A percentile compares a stretch with the other conserved stretches of the same genome.
Conservation (phyloP, 2,329 filamentous ascomycete genomes). For the Trichoderma guizhouense region DNA sequence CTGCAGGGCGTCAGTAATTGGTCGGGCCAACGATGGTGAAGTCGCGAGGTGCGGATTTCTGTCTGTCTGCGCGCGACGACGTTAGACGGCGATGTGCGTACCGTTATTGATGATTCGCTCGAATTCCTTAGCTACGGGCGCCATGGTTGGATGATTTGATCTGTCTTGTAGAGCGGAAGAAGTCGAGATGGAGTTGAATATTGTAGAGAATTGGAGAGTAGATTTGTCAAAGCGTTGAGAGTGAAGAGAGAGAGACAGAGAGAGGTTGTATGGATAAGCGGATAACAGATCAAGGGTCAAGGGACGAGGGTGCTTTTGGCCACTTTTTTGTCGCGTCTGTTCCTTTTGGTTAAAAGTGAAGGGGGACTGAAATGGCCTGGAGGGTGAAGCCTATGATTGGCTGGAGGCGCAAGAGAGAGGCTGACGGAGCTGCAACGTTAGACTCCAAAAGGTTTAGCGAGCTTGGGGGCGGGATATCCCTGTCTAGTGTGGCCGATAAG, state of each 20-base stretch:
- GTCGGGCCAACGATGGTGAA: conserved; percentile 30
- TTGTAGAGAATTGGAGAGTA: neutral
- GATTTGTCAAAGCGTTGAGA: neutral
- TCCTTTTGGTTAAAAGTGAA: neutral
- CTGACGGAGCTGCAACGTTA: conserved; percentile 6
- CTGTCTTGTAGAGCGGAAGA: neutral
- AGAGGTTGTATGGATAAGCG: neutral
- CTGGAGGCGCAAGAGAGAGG: neutral
- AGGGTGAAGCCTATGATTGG: neutral
- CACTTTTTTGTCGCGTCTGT: conserved; percentile 5
- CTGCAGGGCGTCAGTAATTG: conserved; percentile 33
- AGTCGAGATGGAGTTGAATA: neutral
- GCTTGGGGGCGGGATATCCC: neutral
- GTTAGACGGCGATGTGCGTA: conserved; percentile 27
- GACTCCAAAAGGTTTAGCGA: neutral
- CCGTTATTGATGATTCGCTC: conserved; percentile 55
- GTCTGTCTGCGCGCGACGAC: neutral
- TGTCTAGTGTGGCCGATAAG: conserved; percentile 13
- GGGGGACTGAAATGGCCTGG: neutral
- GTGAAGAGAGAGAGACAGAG: neutral
- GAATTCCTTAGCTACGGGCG: conserved; percentile 47
- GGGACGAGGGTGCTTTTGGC: neutral
- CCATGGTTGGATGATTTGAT: conserved; percentile 30
- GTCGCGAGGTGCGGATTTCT: conserved; percentile 45
- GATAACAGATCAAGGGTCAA: neutral